Conservation (phyloP, 2,329 filamentous ascomycete species). For the Elsinoe fawcettii region DNA sequence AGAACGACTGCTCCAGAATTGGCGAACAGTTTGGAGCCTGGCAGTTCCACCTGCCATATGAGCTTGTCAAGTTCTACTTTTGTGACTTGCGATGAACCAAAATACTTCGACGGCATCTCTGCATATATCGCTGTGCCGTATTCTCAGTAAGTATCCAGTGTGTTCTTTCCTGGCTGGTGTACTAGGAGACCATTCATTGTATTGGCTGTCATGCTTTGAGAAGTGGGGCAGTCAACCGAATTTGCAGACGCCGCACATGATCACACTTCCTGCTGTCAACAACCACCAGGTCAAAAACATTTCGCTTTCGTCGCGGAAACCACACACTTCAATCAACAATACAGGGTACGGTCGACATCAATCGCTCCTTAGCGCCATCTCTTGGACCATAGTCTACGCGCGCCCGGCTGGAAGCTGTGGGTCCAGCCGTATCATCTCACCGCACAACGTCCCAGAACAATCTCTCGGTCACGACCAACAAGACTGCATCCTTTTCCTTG, state of each 20-base stretch:
- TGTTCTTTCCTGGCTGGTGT: background rate
- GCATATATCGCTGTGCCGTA: background rate
- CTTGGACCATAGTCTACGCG: background rate
- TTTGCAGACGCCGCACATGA: constrained; percentile 3
- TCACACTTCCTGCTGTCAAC: background rate
- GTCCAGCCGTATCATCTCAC: background rate
- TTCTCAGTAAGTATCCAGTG: background rate
- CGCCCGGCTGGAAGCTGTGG: background rate
- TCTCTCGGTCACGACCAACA: background rate
- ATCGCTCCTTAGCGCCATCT: background rate
- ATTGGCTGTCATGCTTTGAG: background rate
- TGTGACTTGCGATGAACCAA: background rate
- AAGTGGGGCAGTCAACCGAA: background rate
- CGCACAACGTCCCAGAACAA: background rate
- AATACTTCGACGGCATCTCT: background rate
- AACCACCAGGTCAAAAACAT: background rate
- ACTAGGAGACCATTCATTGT: background rate
- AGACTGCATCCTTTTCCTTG: no score
- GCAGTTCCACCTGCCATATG: background rate
- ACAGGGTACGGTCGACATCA: background rate
- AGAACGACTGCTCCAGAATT: background rate
- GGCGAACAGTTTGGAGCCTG: background rate
- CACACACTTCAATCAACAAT: background rate
- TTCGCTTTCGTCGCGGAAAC: background rate
- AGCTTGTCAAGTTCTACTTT: background rate